These are phyloP conservation scores for Silene vulgaris DNA, from an alignment of 179 eudicot species.

Conservation along the genomic window DNA sequence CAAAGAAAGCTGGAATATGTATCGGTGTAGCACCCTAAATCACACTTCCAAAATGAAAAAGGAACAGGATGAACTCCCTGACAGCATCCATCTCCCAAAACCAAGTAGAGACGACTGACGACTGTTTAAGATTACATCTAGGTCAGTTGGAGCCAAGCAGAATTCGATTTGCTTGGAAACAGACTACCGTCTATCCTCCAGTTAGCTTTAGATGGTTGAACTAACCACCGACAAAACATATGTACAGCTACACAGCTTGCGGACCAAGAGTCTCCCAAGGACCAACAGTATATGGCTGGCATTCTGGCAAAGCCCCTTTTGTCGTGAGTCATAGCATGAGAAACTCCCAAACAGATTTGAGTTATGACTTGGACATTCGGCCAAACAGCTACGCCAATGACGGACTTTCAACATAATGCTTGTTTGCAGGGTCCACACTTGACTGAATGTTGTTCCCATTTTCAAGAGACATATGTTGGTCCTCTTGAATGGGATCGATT, in stretches of 20 bases:
- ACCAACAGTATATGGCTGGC: slow-evolving; percentile 13
- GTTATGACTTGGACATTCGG: not conserved
- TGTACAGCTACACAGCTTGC: slow-evolving; percentile 29
- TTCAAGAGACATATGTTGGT: slow-evolving; percentile 25
- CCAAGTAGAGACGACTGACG: not conserved
- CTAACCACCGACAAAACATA: slow-evolving; percentile 17
- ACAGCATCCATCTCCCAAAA: not conserved
- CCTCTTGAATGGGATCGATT: slow-evolving; percentile 31
- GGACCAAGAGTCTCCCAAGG: slow-evolving; percentile 1
- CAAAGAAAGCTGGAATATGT: not conserved
- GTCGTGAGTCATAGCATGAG: not conserved
- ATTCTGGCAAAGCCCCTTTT: slow-evolving; percentile 16
- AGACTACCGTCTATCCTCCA: slow-evolving; percentile 12
- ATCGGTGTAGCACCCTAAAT: not conserved
- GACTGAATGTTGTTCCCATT: slow-evolving; percentile 29
- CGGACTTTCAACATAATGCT: slow-evolving; percentile 46
- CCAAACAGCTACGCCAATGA: slow-evolving; percentile 33
- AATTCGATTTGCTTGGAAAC: not conserved
- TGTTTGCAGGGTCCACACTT: slow-evolving; percentile 28
- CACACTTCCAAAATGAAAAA: not conserved
- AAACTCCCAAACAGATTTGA: not conserved
- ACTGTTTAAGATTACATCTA: not conserved
- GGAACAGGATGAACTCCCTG: not conserved
- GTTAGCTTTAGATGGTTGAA: slow-evolving; percentile 15
- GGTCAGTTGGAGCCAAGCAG: not conserved